phyloP scores from a whole-genome alignment of 176 grass and related monocot species.

The Bothriochloa decipiens region DNA sequence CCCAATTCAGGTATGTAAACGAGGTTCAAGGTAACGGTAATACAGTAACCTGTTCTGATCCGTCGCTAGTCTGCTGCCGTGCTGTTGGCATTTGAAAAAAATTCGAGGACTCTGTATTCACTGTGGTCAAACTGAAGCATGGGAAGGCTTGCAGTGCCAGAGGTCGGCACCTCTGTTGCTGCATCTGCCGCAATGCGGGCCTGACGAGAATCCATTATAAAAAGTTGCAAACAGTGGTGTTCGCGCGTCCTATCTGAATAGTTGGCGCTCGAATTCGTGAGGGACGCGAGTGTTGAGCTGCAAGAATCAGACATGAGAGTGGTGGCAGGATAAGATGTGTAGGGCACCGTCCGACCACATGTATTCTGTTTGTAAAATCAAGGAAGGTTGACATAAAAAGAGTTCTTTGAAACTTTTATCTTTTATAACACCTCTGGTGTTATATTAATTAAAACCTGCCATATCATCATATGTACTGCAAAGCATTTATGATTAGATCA shows the following conservation, averaged over 20 bases:
- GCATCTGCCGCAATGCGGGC: not conserved
- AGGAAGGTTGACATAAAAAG: conserved; percentile 14
- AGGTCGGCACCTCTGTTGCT: not conserved
- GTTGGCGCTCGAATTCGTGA: not conserved
- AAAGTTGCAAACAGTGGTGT: not conserved
- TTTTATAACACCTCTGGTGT: too few relatives aligned
- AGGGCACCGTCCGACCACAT: not conserved
- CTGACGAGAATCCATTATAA: too few relatives aligned
- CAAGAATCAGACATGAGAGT: too few relatives aligned
- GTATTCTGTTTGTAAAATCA: not conserved
- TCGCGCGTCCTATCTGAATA: not conserved
- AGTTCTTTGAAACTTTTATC: not conserved
- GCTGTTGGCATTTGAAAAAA: too few relatives aligned
- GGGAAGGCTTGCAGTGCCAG: not conserved
- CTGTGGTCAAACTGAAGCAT: not conserved
- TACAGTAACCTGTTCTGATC: not conserved
- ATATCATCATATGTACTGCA: too few relatives aligned
- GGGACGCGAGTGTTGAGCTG: not conserved
- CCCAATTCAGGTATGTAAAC: too few relatives aligned
- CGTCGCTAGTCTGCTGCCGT: too few relatives aligned
- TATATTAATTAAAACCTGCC: too few relatives aligned
- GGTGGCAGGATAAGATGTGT: too few relatives aligned
- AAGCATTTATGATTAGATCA: too few relatives aligned
- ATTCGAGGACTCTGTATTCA: too few relatives aligned
- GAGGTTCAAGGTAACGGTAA: not conserved